Percentiles rank a stretch among this genome's conserved stretches.
These are phyloP conservation scores for Aspergillus proliferans DNA, from an alignment of 2,329 filamentous ascomycete genomes.

Conservation along the genomic window DNA sequence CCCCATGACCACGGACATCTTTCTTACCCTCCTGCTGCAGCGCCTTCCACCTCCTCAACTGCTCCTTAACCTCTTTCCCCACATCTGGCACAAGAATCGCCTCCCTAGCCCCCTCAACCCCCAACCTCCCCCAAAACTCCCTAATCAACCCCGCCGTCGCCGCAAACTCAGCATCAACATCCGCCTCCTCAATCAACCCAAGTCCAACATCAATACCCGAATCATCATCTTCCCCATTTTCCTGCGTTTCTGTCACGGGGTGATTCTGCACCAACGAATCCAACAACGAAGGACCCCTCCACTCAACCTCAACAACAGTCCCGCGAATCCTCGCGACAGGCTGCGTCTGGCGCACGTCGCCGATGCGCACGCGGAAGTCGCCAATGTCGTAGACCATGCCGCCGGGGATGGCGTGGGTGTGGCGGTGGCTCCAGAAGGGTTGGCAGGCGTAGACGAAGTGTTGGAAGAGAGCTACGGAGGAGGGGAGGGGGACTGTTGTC, in stretches of 20 bases:
- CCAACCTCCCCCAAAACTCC: slow-evolving; percentile 37
- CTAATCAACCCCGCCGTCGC: slow-evolving; percentile 31
- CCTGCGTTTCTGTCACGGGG: slow-evolving; percentile 2
- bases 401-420: slow-evolving; percentile 30
- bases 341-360: slow-evolving; percentile 37
- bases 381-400: slow-evolving; percentile 38
- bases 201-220: slow-evolving; percentile 22
- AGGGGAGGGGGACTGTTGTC: slow-evolving; percentile 31
- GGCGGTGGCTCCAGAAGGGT: slow-evolving; percentile 38
- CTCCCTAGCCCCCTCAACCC: slow-evolving; percentile 32
- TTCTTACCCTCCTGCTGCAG: slow-evolving; percentile 6
- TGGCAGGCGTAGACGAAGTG: slow-evolving; percentile 38
- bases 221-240: slow-evolving; percentile 12
- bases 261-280: slow-evolving; percentile 14
- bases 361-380: slow-evolving; percentile 38
- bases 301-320: slow-evolving; percentile 41
- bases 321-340: slow-evolving; percentile 34
- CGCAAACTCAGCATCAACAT: slow-evolving; percentile 33
- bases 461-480: slow-evolving; percentile 31
- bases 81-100: slow-evolving; percentile 38
- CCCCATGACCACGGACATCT: slow-evolving; percentile 3
- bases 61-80: slow-evolving; percentile 32
- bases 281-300: slow-evolving; percentile 32
- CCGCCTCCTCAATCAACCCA: slow-evolving; percentile 28
- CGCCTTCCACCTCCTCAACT: slow-evolving; percentile 16